Percentiles rank a stretch among this genome's conserved stretches.
These are phyloP conservation scores for Sclerotinia spermophila DNA, from an alignment of 2,329 filamentous ascomycete genomes.

Conservation along the genomic window DNA sequence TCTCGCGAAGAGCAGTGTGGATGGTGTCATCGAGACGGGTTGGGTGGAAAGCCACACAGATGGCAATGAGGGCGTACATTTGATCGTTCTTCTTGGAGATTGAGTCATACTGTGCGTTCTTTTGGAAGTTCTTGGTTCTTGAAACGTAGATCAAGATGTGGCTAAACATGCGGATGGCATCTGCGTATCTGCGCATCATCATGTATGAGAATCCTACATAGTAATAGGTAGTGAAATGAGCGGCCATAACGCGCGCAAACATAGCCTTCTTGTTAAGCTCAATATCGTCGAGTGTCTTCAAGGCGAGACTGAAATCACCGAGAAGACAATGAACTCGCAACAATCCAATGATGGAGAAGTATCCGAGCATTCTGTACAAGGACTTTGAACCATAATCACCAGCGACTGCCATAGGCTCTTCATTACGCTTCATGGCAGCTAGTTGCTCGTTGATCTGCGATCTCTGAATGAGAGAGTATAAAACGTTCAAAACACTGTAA, in stretches of 20 bases:
- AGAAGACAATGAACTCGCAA: slow-evolving; percentile 94
- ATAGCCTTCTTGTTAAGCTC: slow-evolving; percentile 99
- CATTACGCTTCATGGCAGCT: slow-evolving; percentile 87
- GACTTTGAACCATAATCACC: slow-evolving; percentile 94
- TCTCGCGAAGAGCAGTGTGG: slow-evolving; percentile 95
- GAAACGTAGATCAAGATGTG: slow-evolving; percentile 99
- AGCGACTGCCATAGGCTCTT: slow-evolving; percentile 82
- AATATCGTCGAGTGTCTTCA: slow-evolving; percentile 99
- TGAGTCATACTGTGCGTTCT: slow-evolving; percentile 96
- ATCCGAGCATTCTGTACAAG: slow-evolving; percentile 96
- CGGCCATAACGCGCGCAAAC: slow-evolving; percentile 99
- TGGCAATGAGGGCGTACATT: slow-evolving; percentile 98
- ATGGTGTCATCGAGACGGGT: slow-evolving; percentile 98
- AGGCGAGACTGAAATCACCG: slow-evolving; percentile 94
- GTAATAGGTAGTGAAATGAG: slow-evolving; percentile 99
- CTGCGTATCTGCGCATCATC: slow-evolving; percentile 99
- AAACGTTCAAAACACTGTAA: slow-evolving; percentile 98
- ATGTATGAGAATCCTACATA: slow-evolving; percentile 99
- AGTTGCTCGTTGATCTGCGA: slow-evolving; percentile 98
- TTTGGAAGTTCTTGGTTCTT: slow-evolving; percentile 99
- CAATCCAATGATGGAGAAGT: slow-evolving; percentile 98
- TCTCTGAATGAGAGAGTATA: slow-evolving; percentile 97
- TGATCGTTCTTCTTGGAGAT: slow-evolving; percentile 99
- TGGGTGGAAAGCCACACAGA: slow-evolving; percentile 97
- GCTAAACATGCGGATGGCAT: slow-evolving; percentile 99